Evolutionary conservation across 2,329 filamentous ascomycete genomes (phyloP).

Genomic region (Fusarium bactridioides): DNA sequence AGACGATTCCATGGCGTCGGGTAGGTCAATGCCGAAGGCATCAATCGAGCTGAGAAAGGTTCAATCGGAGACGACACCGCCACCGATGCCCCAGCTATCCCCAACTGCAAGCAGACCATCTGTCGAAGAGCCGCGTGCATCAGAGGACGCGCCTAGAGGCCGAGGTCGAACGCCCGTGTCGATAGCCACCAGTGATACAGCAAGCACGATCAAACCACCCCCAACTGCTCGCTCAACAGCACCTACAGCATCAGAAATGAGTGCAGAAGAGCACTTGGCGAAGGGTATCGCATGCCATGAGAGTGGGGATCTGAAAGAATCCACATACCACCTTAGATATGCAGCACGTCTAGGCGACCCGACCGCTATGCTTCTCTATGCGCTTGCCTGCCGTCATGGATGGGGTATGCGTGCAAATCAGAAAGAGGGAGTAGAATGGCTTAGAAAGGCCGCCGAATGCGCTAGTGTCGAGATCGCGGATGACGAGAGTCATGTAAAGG

Average conservation of each 20-base stretch:
- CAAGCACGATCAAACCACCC: conserved; percentile 58
- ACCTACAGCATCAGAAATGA: conserved; percentile 72
- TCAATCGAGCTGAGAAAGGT: conserved; percentile 61
- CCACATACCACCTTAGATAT: conserved; percentile 92
- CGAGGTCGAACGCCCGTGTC: conserved; percentile 58
- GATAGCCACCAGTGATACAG: conserved; percentile 60
- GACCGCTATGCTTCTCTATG: conserved; percentile 95
- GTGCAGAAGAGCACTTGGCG: conserved; percentile 85
- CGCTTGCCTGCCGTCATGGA: conserved; percentile 91
- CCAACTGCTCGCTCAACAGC: conserved; percentile 55
- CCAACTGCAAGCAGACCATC: conserved; percentile 57
- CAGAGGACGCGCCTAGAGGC: conserved; percentile 59
- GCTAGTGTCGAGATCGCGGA: conserved; percentile 85
- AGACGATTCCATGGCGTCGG: conserved; percentile 48
- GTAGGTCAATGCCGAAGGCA: conserved; percentile 51
- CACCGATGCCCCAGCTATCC: conserved; percentile 52
- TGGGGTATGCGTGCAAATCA: conserved; percentile 98
- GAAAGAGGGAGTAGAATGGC: conserved; percentile 88
- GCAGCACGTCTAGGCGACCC: conserved; percentile 87
- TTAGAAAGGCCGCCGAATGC: conserved; percentile 87
- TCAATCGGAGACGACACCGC: conserved; percentile 54
- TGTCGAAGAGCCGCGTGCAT: conserved; percentile 52
- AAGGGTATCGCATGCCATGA: conserved; percentile 93
- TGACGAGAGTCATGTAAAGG: conserved; percentile 73
- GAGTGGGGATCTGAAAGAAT: conserved; percentile 86